A percentile compares a stretch with the other conserved stretches of the same genome.
Conservation (phyloP, 1,139 yeast species). For the Magnusiomyces magnusii region DNA sequence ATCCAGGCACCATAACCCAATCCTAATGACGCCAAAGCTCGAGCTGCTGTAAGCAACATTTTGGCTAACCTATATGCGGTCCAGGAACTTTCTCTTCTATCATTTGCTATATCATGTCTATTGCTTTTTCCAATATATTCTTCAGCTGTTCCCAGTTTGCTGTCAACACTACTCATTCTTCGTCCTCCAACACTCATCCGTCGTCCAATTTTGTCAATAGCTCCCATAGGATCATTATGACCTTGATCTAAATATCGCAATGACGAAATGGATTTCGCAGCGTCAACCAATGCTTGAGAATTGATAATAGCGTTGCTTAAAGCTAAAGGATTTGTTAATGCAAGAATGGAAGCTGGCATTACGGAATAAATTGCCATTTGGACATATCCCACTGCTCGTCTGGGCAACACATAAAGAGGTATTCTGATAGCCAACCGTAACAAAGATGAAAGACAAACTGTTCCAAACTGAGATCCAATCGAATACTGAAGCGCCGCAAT, state of each 20-base stretch:
- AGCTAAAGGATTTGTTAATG: constrained; percentile 34
- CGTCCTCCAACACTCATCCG: not conserved
- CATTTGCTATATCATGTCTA: not conserved
- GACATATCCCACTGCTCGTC: constrained; percentile 24
- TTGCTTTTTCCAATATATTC: not conserved
- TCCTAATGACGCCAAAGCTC: constrained; percentile 33
- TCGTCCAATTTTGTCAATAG: not conserved
- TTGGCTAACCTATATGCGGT: constrained; percentile 36
- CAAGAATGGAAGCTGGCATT: constrained; percentile 27
- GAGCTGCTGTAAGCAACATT: constrained; percentile 34
- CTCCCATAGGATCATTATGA: constrained; percentile 12
- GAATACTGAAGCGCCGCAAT: constrained; percentile 27
- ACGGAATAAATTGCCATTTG: constrained; percentile 27
- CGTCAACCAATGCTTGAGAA: constrained; percentile 28
- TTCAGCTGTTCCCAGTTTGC: not conserved
- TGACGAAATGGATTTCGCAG: constrained; percentile 30
- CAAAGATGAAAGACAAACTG: constrained; percentile 34
- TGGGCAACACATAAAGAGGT: constrained; percentile 35
- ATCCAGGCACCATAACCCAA: constrained; percentile 38
- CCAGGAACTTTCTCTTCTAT: constrained; percentile 18
- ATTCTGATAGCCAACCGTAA: constrained; percentile 31
- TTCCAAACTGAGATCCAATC: constrained; percentile 34
- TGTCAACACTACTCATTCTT: constrained; percentile 5
- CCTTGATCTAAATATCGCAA: constrained; percentile 23
- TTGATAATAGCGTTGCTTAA: constrained; percentile 35